Evolutionary conservation across 495 filamentous ascomycete species (phyloP).

Genomic region (Neurospora sp.): DNA sequence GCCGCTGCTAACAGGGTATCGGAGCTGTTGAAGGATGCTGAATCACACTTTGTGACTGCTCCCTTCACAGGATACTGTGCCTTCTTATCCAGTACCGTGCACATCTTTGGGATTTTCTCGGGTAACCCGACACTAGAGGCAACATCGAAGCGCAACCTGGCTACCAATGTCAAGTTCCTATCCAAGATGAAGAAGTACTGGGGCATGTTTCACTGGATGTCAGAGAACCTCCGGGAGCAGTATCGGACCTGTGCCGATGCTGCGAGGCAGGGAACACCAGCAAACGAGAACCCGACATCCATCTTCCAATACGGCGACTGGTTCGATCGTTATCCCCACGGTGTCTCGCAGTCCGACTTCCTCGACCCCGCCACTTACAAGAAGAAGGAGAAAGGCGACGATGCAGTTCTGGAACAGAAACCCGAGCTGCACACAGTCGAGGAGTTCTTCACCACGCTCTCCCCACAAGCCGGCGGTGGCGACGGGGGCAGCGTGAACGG

Average conservation of each 20-base stretch:
- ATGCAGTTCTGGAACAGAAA: conserved; percentile 74
- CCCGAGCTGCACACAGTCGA: conserved; percentile 87
- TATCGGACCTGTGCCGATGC: conserved; percentile 81
- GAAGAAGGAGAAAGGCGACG: conserved; percentile 64
- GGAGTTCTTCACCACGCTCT: conserved; percentile 83
- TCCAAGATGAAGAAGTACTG: conserved; percentile 93
- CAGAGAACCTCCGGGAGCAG: conserved; percentile 82
- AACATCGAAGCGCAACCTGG: conserved; percentile 75
- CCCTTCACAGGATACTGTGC: conserved; percentile 94
- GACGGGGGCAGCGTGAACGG: conserved; percentile 20
- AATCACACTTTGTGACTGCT: conserved; percentile 70
- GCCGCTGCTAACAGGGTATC: conserved; percentile 89
- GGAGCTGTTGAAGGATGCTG: conserved; percentile 66
- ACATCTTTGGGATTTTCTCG: conserved; percentile 86
- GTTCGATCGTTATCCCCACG: conserved; percentile 92
- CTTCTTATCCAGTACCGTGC: conserved; percentile 83
- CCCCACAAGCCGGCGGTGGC: conserved; percentile 42
- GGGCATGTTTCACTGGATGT: conserved; percentile 97
- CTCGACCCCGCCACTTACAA: conserved; percentile 61
- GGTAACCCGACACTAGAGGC: conserved; percentile 61
- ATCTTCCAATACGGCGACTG: conserved; percentile 98
- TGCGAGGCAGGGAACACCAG: conserved; percentile 41
- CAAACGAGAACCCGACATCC: conserved; percentile 43
- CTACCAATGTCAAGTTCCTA: conserved; percentile 80
- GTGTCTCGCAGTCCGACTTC: conserved; percentile 73